Conservation (phyloP, 2,329 filamentous ascomycete genomes). For the Pseudogymnoascus sp. region DNA sequence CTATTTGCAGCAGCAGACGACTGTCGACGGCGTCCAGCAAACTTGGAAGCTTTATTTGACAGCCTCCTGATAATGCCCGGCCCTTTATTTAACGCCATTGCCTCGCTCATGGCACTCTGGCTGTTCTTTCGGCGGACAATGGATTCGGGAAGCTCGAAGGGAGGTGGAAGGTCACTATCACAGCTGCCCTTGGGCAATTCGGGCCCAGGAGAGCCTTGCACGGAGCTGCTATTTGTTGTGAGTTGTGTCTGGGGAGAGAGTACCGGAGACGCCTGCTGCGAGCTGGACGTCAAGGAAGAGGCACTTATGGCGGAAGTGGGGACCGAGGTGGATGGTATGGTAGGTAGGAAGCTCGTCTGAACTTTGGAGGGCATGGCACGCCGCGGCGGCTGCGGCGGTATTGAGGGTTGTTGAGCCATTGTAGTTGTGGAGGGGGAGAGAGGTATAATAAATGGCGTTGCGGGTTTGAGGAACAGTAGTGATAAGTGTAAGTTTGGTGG, state of each 20-base stretch:
- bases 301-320: constrained; percentile 48
- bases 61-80: constrained; percentile 72
- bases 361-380: constrained; percentile 26
- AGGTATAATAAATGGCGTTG: background rate
- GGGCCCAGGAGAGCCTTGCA: constrained; percentile 49
- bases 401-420: constrained; percentile 17
- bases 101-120: constrained; percentile 56
- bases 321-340: constrained; percentile 31
- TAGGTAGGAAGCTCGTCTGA: constrained; percentile 25
- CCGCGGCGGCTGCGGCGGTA: constrained; percentile 16
- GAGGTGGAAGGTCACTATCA: constrained; percentile 43
- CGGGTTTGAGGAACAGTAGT: background rate
- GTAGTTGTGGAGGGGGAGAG: constrained; percentile 13
- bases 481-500: constrained; percentile 1
- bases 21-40: constrained; percentile 60
- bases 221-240: constrained; percentile 52
- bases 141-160: constrained; percentile 66
- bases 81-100: constrained; percentile 47
- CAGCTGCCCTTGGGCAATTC: constrained; percentile 42
- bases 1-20: constrained; percentile 70
- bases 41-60: constrained; percentile 69
- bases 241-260: constrained; percentile 46
- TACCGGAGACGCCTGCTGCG: constrained; percentile 48
- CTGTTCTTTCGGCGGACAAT: constrained; percentile 54
- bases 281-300: constrained; percentile 47